Evolutionary conservation across 352 stramenopile species (phyloP), one percentile per base, ranked within the genome.

Genomic region (Phytophthora fragariaefolia): DNA sequence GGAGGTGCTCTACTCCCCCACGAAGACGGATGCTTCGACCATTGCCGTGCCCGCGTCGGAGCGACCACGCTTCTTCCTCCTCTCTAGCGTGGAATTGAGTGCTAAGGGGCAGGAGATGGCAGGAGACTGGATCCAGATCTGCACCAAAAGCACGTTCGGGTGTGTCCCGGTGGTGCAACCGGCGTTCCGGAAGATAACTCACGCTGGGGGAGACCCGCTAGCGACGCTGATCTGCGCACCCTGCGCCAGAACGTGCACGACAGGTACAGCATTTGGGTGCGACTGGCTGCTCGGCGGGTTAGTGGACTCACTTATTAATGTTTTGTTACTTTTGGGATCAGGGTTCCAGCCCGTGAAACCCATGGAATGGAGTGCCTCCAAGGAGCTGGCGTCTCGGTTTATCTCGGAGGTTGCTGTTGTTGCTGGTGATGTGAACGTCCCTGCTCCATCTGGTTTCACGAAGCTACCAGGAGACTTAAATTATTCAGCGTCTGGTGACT

Each of bases 201-300:
- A 36, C 3, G 47, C 15, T 30, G 46, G 46, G 2, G 52, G 24
- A 9, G 63, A 66, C 1, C 36, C 55, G 5, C 26, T 68, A 4
- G 36, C 20, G 9, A 68, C 47, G 2, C n/a, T 90, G 22, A 74
- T 93, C 27, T 93, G 85, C 60, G 76, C 66, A 23, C 72, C 77
- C n/a, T 93, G 85, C 55, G 80, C 85, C 4, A 68, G 63, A 26
- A 92, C 83, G 2, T 93, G 85, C 58, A 80, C 82, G 5, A 90
- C 81, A 47, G 73, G 84, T 91, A 77, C 43, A 34, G 13, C 32
- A 34, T 4, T 6, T 18, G 30, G 4, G 10, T 42, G 20, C 43
- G n/a, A n/a, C n/a, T n/a, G n/a, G n/a, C n/a, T n/a, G n/a, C n/a
- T n/a, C n/a, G n/a, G n/a, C n/a, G n/a, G n/a, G n/a, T n/a, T n/a